phyloP scores from a whole-genome alignment of 2,329 filamentous ascomycete species.

The Seiridium unicorne region DNA sequence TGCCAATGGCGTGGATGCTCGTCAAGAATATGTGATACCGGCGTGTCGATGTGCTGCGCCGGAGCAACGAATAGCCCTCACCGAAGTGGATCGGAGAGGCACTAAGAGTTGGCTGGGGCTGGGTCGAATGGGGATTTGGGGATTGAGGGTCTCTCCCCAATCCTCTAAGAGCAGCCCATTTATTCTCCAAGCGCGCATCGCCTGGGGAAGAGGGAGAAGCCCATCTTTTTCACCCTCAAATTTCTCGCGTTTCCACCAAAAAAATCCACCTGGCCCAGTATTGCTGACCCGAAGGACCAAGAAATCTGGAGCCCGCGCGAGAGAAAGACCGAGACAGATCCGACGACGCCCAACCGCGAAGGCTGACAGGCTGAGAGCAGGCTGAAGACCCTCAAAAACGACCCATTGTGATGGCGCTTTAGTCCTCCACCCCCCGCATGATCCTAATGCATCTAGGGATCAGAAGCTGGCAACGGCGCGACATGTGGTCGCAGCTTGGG shows the following conservation, averaged over 20 bases:
- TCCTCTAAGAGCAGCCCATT: background rate
- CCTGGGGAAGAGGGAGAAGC: conserved; percentile 3
- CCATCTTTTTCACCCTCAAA: background rate
- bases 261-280: background rate
- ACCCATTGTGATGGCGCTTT: background rate
- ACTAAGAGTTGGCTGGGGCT: background rate
- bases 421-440: conserved; percentile 2
- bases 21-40: background rate
- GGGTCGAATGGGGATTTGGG: background rate
- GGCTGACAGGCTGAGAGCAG: conserved; percentile 7
- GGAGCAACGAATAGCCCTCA: background rate
- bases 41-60: background rate
- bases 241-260: background rate
- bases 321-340: conserved; percentile 7
- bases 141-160: background rate
- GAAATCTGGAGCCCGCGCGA: background rate
- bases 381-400: conserved; percentile 2
- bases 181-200: background rate
- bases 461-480: background rate
- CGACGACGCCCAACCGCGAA: conserved; percentile 1
- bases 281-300: background rate
- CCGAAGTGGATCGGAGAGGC: background rate
- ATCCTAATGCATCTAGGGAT: conserved; percentile 2
- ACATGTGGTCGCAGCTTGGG: background rate
- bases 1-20: background rate